Conservation (phyloP, 139 green algal species). For the Asterochloris sp. region DNA sequence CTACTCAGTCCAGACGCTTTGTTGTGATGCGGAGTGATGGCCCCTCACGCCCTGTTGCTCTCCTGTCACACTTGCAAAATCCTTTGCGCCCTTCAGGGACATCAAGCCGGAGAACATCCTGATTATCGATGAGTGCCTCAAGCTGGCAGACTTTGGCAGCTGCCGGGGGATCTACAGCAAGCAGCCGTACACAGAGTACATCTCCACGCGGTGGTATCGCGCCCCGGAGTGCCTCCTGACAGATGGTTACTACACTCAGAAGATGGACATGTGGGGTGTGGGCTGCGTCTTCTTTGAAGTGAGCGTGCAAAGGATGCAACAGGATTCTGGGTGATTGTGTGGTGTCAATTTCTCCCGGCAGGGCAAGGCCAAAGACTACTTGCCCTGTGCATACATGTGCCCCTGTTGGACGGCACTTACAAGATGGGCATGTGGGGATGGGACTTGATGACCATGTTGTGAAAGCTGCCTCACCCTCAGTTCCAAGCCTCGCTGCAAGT, state of each 20-base stretch:
- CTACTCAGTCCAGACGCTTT: too few species aligned
- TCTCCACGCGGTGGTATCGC: conserved; percentile 73
- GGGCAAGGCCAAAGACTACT: too few species aligned
- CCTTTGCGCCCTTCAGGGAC: conserved; percentile 38
- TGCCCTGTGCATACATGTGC: too few species aligned
- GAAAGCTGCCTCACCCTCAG: too few species aligned
- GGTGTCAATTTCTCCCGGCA: too few species aligned
- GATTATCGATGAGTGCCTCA: conserved; percentile 83
- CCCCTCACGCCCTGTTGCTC: too few species aligned
- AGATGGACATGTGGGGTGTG: conserved; percentile 90
- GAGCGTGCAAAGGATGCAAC: background rate
- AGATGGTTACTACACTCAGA: conserved; percentile 89
- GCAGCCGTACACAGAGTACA: conserved; percentile 90
- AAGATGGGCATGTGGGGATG: too few species aligned
- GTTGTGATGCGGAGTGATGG: too few species aligned
- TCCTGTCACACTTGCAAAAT: background rate
- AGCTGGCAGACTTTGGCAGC: conserved; percentile 83
- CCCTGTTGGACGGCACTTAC: too few species aligned
- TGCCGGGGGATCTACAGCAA: conserved; percentile 83
- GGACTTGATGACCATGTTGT: too few species aligned
- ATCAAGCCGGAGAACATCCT: conserved; percentile 91
- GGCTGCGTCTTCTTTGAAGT: conserved; percentile 86
- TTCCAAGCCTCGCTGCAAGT: too few species aligned
- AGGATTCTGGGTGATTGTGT: background rate
- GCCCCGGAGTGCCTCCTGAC: conserved; percentile 85